These are phyloP conservation scores for Vanilla planifolia DNA, from an alignment of 106 monocot species.

Conservation along the genomic window DNA sequence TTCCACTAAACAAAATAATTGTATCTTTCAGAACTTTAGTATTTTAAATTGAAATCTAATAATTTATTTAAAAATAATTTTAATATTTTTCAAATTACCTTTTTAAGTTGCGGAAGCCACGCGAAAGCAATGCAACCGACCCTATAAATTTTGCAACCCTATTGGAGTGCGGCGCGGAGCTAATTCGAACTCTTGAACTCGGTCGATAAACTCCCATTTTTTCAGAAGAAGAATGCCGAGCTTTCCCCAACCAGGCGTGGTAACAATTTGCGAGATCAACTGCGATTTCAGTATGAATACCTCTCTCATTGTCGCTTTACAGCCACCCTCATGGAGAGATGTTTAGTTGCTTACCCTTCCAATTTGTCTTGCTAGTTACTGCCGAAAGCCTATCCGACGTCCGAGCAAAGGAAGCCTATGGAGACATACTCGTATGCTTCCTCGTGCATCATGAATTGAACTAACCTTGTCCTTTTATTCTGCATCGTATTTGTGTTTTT, in stretches of 20 bases:
- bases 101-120: too few species aligned
- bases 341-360: background rate
- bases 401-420: slow-evolving; percentile 72
- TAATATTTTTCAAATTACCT: too few species aligned
- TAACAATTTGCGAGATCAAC: slow-evolving; percentile 97
- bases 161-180: too few species aligned
- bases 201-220: too few species aligned
- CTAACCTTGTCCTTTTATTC: background rate
- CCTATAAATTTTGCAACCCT: too few species aligned
- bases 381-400: slow-evolving; percentile 61
- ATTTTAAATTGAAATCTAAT: too few species aligned
- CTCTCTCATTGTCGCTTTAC: background rate
- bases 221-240: slow-evolving; percentile 62
- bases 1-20: too few species aligned
- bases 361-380: slow-evolving; percentile 32
- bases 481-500: background rate
- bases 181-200: too few species aligned
- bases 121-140: too few species aligned
- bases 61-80: too few species aligned
- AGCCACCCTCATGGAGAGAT: background rate
- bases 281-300: slow-evolving; percentile 59
- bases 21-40: too few species aligned
- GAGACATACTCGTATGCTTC: slow-evolving; percentile 51
- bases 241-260: slow-evolving; percentile 68
- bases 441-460: too few species aligned